A percentile compares a stretch with the other conserved stretches of the same genome.
Conservation (phyloP, 306 rosid genomes). For the Crataegus laevigata region DNA sequence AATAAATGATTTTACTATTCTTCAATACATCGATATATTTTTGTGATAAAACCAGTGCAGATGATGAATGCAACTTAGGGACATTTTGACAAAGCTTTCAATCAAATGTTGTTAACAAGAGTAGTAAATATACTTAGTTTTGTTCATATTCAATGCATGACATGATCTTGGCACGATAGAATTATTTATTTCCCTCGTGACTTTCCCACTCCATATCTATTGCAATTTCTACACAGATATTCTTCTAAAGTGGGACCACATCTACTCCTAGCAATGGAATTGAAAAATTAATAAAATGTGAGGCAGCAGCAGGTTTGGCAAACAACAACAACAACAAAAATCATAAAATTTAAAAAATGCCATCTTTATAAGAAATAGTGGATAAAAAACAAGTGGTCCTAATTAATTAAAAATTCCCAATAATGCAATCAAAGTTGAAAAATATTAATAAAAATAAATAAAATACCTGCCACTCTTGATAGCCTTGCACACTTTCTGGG, state of each 20-base stretch:
- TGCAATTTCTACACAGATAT: not conserved
- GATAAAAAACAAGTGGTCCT: not conserved
- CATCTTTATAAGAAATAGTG: not conserved
- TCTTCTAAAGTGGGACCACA: not conserved
- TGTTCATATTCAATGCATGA: not conserved
- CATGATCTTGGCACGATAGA: not conserved
- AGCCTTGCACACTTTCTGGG: constrained; percentile 64
- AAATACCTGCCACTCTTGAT: constrained; percentile 79
- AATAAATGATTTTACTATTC: too few relatives aligned
- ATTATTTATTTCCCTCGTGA: not conserved
- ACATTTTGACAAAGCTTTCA: not conserved
- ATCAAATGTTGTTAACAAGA: not conserved
- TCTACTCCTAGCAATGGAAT: not conserved
- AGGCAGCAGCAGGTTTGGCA: not conserved
- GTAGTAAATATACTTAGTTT: not conserved
- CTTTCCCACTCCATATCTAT: not conserved
- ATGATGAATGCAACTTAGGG: too few relatives aligned
- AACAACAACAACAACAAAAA: too few relatives aligned
- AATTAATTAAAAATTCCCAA: not conserved
- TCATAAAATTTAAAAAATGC: not conserved
- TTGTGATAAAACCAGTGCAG: too few relatives aligned
- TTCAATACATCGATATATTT: too few relatives aligned
- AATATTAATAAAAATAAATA: not conserved
- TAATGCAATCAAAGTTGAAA: not conserved
- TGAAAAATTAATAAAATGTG: not conserved